A percentile compares a stretch with the other conserved stretches of the same genome.
These are phyloP conservation scores for Psophocarpus tetragonolobus DNA, from an alignment of 306 rosid species.

Conservation along the genomic window DNA sequence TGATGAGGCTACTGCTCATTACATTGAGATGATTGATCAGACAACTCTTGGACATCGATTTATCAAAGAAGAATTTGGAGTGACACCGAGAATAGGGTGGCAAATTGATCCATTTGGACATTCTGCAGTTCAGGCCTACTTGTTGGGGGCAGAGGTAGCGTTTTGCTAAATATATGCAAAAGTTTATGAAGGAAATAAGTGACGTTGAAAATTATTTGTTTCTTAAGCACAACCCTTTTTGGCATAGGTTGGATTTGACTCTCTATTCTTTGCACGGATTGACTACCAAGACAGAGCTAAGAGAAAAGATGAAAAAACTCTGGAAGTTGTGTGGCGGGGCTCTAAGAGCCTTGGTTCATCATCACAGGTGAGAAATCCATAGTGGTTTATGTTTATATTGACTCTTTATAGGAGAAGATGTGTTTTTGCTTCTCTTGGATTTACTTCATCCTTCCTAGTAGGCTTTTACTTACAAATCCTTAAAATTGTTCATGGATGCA, in stretches of 20 bases:
- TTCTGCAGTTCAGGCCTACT: conserved; percentile 82
- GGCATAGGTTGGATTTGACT: conserved; percentile 70
- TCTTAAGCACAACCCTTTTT: conserved; percentile 1
- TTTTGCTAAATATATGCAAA: not conserved
- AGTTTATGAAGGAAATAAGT: not conserved
- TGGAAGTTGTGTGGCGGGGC: conserved; percentile 83
- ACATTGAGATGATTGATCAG: conserved; percentile 93
- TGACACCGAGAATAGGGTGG: conserved; percentile 81
- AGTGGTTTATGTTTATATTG: not conserved
- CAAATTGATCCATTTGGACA: conserved; percentile 96
- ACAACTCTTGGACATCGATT: conserved; percentile 84
- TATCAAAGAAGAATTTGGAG: conserved; percentile 59
- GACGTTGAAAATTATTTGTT: conserved; percentile 10
- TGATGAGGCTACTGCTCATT: conserved; percentile 86
- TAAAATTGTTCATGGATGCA: conserved; percentile 13
- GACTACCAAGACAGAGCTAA: conserved; percentile 86
- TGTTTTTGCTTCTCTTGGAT: not conserved
- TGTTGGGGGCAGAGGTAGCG: conserved; percentile 72
- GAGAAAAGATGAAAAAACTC: conserved; percentile 66
- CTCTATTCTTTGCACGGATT: conserved; percentile 77
- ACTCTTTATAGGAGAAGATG: not conserved
- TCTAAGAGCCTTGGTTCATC: conserved; percentile 76
- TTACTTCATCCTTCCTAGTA: not conserved
- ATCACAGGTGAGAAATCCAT: conserved; percentile 56
- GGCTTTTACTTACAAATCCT: conserved; percentile 8